Evolutionary conservation across 169 alveolate genomes (phyloP).

Genomic region (Cryptosporidium viatorum): DNA sequence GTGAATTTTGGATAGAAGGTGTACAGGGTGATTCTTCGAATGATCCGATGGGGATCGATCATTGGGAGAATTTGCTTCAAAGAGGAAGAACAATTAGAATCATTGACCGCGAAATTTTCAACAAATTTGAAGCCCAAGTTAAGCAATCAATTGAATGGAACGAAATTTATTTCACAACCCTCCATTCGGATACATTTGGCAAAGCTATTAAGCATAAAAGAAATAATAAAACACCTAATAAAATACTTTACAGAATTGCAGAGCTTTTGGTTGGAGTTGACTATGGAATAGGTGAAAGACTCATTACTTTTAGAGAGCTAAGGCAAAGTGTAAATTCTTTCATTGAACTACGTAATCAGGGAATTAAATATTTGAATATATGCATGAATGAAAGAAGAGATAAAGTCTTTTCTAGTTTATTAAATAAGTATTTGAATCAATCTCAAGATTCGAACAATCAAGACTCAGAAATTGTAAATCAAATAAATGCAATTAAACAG

Average conservation of each 20-base stretch:
- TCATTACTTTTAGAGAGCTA: conserved; percentile 23
- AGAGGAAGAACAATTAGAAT: conserved; percentile 44
- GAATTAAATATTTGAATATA: conserved; percentile 14
- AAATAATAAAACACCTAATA: background rate
- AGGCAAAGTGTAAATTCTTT: conserved; percentile 23
- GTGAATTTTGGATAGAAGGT: conserved; percentile 15
- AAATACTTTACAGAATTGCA: conserved; percentile 19
- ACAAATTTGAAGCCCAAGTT: conserved; percentile 1
- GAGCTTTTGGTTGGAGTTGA: conserved; percentile 14
- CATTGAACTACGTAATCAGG: conserved; percentile 2
- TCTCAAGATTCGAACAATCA: background rate
- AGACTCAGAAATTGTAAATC: background rate
- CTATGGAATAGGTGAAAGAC: conserved; percentile 48
- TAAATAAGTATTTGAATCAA: background rate
- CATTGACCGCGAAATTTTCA: conserved; percentile 12
- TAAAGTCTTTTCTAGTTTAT: background rate
- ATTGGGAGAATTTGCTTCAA: conserved; percentile 44
- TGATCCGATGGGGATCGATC: background rate
- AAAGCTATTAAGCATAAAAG: conserved; percentile 4
- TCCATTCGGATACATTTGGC: background rate
- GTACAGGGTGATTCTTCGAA: background rate
- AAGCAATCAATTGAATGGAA: conserved; percentile 37
- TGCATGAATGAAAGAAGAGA: conserved; percentile 34
- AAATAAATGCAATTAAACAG: background rate
- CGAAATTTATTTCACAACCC: conserved; percentile 1